phyloP scores from a whole-genome alignment of 768 basidiomycete species.

The Amanita phalloides region DNA sequence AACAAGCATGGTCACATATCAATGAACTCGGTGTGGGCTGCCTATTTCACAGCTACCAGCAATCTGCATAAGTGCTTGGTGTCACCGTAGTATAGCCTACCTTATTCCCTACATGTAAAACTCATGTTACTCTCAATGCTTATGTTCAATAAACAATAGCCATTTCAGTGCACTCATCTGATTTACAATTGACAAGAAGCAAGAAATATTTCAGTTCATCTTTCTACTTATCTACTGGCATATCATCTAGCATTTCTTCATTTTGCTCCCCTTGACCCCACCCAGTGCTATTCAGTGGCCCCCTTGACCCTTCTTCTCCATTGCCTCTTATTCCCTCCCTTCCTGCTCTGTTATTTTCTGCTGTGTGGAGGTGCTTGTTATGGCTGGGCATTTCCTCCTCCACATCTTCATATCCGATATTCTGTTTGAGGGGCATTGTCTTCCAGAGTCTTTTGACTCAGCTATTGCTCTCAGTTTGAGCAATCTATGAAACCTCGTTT shows the following conservation, averaged over 20 bases:
- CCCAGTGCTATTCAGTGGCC: background rate
- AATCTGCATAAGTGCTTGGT: no score
- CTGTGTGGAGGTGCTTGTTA: background rate
- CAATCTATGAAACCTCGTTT: background rate
- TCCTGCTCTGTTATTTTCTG: background rate
- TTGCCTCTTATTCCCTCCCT: background rate
- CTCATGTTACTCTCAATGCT: no score
- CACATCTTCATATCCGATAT: background rate
- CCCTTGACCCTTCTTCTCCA: background rate
- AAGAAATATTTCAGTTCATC: no score
- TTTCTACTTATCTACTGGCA: background rate
- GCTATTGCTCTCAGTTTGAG: background rate
- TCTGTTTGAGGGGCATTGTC: background rate
- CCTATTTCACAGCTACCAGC: no score
- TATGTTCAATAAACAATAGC: no score
- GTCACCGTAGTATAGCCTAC: no score
- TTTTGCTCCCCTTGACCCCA: background rate
- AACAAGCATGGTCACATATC: no score
- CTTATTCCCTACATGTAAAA: no score
- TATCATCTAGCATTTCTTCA: background rate
- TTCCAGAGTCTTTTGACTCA: background rate
- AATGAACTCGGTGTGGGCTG: no score
- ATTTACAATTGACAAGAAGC: no score
- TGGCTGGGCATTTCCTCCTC: background rate
- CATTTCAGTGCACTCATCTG: no score